Percentiles rank a stretch among this genome's conserved stretches.
Evolutionary conservation across 768 basidiomycete genomes (phyloP).

Genomic region (Leucocoprinus leucothites): DNA sequence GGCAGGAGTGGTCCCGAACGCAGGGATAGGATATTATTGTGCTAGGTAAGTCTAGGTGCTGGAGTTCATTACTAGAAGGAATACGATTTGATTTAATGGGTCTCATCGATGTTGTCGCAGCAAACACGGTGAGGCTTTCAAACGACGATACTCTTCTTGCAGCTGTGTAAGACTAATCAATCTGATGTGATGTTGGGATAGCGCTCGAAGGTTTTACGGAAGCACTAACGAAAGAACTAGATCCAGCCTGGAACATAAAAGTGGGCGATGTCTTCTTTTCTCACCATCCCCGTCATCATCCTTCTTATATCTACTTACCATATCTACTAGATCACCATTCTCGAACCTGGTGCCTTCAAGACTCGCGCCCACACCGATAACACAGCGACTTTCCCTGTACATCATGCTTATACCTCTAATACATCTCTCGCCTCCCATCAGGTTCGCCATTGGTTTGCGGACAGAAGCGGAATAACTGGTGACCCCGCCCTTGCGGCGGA

Average conservation of each 20-base stretch:
- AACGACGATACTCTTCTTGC: background rate
- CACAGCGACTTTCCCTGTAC: too few species aligned
- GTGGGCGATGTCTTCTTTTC: background rate
- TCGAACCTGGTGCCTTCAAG: constrained; percentile 9
- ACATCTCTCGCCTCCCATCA: too few species aligned
- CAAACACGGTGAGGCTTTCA: background rate
- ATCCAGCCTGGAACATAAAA: constrained; percentile 33
- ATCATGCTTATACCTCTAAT: too few species aligned
- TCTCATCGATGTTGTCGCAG: background rate
- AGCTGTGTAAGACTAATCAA: background rate
- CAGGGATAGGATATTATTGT: background rate
- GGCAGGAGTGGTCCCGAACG: background rate
- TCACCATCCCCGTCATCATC: constrained; percentile 17
- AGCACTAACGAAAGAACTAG: constrained; percentile 30
- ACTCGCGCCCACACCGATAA: too few species aligned
- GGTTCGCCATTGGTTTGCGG: too few species aligned
- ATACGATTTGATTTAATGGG: too few species aligned
- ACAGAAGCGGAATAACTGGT: too few species aligned
- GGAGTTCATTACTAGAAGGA: too few species aligned
- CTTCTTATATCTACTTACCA: background rate
- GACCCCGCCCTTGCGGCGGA: too few species aligned
- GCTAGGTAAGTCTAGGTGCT: too few species aligned
- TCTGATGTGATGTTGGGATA: background rate
- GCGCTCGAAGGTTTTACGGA: constrained; percentile 31
- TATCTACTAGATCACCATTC: background rate